Evolutionary conservation across 306 rosid species (phyloP).

Genomic region (Gillenia trifoliata): DNA sequence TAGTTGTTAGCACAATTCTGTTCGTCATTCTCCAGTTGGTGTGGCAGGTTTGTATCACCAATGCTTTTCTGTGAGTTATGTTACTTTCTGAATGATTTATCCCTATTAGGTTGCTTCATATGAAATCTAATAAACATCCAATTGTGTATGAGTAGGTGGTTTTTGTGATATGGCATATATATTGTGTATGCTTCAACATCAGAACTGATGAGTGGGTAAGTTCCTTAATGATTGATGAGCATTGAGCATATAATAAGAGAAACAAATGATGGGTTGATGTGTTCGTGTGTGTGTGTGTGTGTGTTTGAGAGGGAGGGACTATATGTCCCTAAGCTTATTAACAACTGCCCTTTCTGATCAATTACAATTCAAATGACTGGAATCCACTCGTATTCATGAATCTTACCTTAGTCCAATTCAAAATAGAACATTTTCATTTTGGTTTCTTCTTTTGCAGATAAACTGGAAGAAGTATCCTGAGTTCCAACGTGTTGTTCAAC

Average conservation of each 20-base stretch:
- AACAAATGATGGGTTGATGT: not conserved
- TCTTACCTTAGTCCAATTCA: not conserved
- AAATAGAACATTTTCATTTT: not conserved
- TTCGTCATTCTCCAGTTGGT: constrained; percentile 37
- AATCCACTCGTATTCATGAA: too few species aligned
- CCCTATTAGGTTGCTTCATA: not conserved
- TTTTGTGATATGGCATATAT: constrained; percentile 41
- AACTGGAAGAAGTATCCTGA: constrained; percentile 51
- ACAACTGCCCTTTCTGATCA: not conserved
- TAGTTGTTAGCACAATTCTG: constrained; percentile 35
- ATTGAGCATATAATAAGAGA: not conserved
- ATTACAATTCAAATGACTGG: not conserved
- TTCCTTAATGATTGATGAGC: not conserved
- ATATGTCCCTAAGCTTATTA: not conserved
- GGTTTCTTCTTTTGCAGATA: constrained; percentile 15
- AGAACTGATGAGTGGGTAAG: constrained; percentile 60
- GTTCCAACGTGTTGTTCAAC: constrained; percentile 28
- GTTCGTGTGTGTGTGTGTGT: not conserved
- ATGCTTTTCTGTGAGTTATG: not conserved
- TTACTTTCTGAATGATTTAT: not conserved
- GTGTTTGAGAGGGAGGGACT: not conserved
- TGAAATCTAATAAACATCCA: not conserved
- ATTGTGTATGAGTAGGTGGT: constrained; percentile 16
- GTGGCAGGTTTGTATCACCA: constrained; percentile 37
- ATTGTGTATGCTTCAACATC: constrained; percentile 41